Percentiles rank a stretch among this genome's conserved stretches.
phyloP scores from a whole-genome alignment of 495 filamentous ascomycete genomes.

The Glarea lozoyensis region DNA sequence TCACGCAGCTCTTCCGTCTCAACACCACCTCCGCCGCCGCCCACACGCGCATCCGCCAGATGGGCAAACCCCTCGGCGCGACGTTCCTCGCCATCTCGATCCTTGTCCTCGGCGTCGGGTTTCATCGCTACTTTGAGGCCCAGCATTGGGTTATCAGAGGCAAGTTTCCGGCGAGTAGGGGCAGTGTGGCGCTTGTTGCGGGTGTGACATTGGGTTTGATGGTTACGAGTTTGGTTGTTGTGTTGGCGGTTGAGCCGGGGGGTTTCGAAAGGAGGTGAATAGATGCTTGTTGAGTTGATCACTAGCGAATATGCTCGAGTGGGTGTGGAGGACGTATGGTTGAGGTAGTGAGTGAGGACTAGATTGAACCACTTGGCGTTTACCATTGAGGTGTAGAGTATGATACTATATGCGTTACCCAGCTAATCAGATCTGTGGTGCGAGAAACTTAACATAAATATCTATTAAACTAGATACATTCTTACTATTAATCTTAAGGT shows the following conservation, averaged over 20 bases:
- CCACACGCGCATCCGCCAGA: constrained; percentile 45
- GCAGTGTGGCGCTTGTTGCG: constrained; percentile 71
- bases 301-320: too few species aligned
- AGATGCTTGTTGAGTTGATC: neutral
- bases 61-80: constrained; percentile 89
- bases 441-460: too few species aligned
- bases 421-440: too few species aligned
- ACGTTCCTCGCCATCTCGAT: constrained; percentile 88
- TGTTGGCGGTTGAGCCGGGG: constrained; percentile 54
- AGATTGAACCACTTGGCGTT: too few species aligned
- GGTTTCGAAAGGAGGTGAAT: constrained; percentile 31
- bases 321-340: too few species aligned
- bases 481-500: too few species aligned
- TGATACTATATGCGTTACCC: too few species aligned
- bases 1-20: constrained; percentile 92
- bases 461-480: too few species aligned
- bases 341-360: too few species aligned
- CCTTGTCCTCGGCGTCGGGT: constrained; percentile 73
- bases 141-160: constrained; percentile 87
- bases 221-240: constrained; percentile 59
- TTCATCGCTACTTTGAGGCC: constrained; percentile 49
- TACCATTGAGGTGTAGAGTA: too few species aligned
- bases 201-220: constrained; percentile 63
- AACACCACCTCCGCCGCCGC: constrained; percentile 52
- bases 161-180: constrained; percentile 88